Conservation (phyloP, 2,329 filamentous ascomycete genomes). For the Botrytis deweyae region DNA sequence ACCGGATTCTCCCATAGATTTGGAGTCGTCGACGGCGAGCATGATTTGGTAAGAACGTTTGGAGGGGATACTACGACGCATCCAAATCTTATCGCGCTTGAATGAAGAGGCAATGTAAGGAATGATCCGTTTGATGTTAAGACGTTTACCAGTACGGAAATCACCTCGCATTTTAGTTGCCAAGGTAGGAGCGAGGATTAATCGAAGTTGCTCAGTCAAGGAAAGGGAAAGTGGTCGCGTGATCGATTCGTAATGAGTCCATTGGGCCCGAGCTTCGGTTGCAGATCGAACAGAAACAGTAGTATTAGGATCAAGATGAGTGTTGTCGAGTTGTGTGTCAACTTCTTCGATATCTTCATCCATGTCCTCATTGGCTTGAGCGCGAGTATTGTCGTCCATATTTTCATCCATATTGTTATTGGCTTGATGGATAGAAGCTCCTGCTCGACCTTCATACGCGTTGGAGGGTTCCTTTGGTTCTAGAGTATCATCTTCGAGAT, state of each 20-base stretch:
- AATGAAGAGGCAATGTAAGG: slow-evolving; percentile 98
- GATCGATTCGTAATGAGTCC: slow-evolving; percentile 78
- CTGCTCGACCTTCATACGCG: slow-evolving; percentile 56
- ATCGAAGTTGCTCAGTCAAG: slow-evolving; percentile 88
- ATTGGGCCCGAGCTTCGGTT: slow-evolving; percentile 68
- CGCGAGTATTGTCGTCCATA: slow-evolving; percentile 49
- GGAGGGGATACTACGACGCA: slow-evolving; percentile 85
- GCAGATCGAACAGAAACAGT: slow-evolving; percentile 40
- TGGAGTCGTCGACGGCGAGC: slow-evolving; percentile 93
- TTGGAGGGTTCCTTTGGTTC: slow-evolving; percentile 47
- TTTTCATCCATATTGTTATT: slow-evolving; percentile 48
- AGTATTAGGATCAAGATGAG: slow-evolving; percentile 55
- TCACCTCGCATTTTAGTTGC: slow-evolving; percentile 95
- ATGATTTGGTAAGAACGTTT: slow-evolving; percentile 97
- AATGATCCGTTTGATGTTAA: slow-evolving; percentile 99
- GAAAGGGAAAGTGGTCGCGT: slow-evolving; percentile 86
- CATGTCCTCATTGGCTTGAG: slow-evolving; percentile 40
- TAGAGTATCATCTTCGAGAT: slow-evolving; percentile 43
- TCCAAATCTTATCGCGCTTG: slow-evolving; percentile 99
- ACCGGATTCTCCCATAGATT: slow-evolving; percentile 81
- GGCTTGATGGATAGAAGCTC: slow-evolving; percentile 54
- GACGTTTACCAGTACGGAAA: slow-evolving; percentile 94
- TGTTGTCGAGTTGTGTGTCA: slow-evolving; percentile 65
- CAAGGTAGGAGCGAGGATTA: slow-evolving; percentile 91
- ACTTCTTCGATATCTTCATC: slow-evolving; percentile 43